phyloP scores from a whole-genome alignment of 257 asterid species.

The Jaltomata sinuosa region DNA sequence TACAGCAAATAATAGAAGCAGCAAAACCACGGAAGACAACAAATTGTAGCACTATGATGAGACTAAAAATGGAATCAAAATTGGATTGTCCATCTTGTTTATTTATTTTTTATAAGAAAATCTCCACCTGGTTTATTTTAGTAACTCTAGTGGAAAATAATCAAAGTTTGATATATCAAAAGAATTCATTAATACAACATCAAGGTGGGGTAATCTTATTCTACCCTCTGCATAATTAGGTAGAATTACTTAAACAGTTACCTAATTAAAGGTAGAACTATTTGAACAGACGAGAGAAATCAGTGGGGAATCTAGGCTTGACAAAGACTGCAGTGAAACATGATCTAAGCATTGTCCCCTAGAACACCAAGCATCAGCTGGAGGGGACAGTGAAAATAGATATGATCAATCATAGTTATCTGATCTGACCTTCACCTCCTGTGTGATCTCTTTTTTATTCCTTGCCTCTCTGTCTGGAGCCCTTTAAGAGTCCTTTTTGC shows the following conservation, averaged over 20 bases:
- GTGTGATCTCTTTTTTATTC: constrained; percentile 30
- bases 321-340: constrained; percentile 32
- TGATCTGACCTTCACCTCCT: constrained; percentile 32
- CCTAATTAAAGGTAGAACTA: not conserved
- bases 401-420: constrained; percentile 24
- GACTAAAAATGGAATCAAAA: constrained; percentile 25
- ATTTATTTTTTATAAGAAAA: not conserved
- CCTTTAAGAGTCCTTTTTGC: constrained; percentile 16
- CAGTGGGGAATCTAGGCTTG: constrained; percentile 52
- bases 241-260: not conserved
- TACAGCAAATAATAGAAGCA: constrained; percentile 1
- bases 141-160: not conserved
- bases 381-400: constrained; percentile 35
- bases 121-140: not conserved
- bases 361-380: not conserved
- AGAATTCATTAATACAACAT: not conserved
- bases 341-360: constrained; percentile 33
- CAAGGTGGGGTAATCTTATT: not conserved
- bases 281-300: not conserved
- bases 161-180: not conserved
- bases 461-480: constrained; percentile 19
- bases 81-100: constrained; percentile 10
- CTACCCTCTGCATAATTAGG: not conserved
- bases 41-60: constrained; percentile 16
- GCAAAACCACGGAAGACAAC: constrained; percentile 22